Evolutionary conservation across 129 eudicot species (phyloP).

Genomic region (Flaveria ramosissima): DNA sequence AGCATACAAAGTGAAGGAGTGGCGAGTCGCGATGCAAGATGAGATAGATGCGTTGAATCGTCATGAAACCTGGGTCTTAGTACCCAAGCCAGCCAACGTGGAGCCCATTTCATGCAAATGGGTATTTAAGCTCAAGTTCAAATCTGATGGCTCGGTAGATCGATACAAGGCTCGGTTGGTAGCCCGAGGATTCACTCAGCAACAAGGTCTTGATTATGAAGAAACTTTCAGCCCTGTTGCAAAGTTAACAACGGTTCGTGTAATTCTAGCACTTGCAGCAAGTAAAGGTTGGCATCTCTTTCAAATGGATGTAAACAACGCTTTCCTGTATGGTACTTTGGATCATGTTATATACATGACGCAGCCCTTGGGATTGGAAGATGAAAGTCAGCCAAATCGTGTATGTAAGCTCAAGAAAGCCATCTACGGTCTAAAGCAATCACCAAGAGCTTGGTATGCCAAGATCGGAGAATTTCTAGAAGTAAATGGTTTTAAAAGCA

Average conservation of each 20-base stretch:
- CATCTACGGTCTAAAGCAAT: not conserved
- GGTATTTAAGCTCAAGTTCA: not conserved
- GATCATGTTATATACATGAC: not conserved
- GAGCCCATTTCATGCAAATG: not conserved
- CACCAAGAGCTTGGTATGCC: not conserved
- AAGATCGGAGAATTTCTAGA: not conserved
- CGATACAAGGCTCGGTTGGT: not conserved
- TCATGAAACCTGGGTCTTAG: too few species aligned
- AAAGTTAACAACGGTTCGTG: not conserved
- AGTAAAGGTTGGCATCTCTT: not conserved
- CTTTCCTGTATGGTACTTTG: not conserved
- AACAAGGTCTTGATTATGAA: not conserved
- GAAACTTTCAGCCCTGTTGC: not conserved
- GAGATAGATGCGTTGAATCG: too few species aligned
- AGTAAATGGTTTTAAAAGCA: not conserved
- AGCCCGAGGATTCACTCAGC: not conserved
- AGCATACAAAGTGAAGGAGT: too few species aligned
- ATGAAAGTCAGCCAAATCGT: accelerated
- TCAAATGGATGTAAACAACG: not conserved
- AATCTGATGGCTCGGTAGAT: not conserved
- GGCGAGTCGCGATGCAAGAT: too few species aligned
- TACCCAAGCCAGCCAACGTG: not conserved
- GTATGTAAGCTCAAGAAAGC: not conserved
- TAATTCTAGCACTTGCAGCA: not conserved
- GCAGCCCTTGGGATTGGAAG: not conserved